Percentiles rank a stretch among this genome's conserved stretches.
Evolutionary conservation across 352 stramenopile genomes (phyloP).

Genomic region (Globisporangium solare): DNA sequence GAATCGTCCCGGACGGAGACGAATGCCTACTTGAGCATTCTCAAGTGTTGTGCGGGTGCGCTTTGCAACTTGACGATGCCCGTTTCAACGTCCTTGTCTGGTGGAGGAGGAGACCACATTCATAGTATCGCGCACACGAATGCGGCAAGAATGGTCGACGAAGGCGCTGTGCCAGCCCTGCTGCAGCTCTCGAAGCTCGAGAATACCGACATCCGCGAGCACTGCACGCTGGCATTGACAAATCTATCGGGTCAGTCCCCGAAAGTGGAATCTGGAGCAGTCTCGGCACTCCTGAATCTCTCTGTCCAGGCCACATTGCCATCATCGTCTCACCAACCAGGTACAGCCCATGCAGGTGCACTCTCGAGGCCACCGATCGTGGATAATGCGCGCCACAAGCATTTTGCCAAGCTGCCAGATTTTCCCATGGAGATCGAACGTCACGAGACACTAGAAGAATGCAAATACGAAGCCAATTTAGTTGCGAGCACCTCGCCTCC

Average conservation of each 20-base stretch:
- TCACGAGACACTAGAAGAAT: constrained; percentile 13
- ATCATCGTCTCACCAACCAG: constrained; percentile 1
- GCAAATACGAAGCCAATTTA: constrained; percentile 52
- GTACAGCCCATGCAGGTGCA: not conserved
- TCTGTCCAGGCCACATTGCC: constrained; percentile 25
- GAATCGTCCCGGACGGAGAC: constrained; percentile 29
- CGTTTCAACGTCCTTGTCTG: constrained; percentile 11
- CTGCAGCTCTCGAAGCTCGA: constrained; percentile 60
- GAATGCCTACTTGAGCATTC: constrained; percentile 22
- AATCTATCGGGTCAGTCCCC: constrained; percentile 69
- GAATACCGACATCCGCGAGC: constrained; percentile 53
- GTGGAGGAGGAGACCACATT: not conserved
- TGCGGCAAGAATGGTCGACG: constrained; percentile 52
- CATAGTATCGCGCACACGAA: constrained; percentile 16
- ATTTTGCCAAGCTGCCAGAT: constrained; percentile 31
- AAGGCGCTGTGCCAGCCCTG: constrained; percentile 57
- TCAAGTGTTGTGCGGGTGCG: constrained; percentile 56
- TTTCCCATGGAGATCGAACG: constrained; percentile 16
- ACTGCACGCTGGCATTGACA: constrained; percentile 64
- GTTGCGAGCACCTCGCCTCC: constrained; percentile 46
- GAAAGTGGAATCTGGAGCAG: constrained; percentile 59
- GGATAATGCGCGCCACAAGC: constrained; percentile 38
- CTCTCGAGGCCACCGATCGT: constrained; percentile 41
- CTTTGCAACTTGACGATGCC: constrained; percentile 58
- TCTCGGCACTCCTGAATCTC: constrained; percentile 51